A percentile compares a stretch with the other conserved stretches of the same genome.
phyloP scores from a whole-genome alignment of 2,329 filamentous ascomycete species.

The Alternaria brassicicola region DNA sequence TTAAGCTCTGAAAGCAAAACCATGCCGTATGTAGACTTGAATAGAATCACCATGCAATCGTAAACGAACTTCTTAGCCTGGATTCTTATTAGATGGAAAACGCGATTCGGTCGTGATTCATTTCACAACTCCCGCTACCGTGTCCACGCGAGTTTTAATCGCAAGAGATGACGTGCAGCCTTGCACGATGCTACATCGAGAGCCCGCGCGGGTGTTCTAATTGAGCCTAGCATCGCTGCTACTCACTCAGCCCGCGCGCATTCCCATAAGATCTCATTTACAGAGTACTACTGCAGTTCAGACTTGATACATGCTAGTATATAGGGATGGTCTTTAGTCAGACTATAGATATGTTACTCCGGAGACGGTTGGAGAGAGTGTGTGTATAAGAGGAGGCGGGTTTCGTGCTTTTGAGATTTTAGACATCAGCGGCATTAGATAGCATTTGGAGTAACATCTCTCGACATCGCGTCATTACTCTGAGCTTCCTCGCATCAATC shows the following conservation, averaged over 20 bases:
- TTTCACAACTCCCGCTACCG: not conserved
- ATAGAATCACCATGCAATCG: not conserved
- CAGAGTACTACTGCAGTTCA: not conserved
- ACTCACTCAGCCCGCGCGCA: not conserved
- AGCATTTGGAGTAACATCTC: not conserved
- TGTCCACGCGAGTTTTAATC: too few species aligned
- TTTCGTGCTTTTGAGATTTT: not conserved
- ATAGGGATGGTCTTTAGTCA: not conserved
- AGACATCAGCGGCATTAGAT: not conserved
- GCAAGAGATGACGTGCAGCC: not conserved
- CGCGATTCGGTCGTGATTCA: not conserved
- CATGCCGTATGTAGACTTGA: not conserved
- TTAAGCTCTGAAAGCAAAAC: constrained; percentile 30
- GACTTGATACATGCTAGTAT: not conserved
- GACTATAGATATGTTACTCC: not conserved
- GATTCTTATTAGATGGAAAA: not conserved
- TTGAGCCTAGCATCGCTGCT: not conserved
- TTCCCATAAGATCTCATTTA: not conserved
- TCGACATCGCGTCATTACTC: not conserved
- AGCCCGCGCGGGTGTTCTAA: not conserved
- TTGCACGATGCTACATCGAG: not conserved
- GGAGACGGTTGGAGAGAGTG: not conserved
- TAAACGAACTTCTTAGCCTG: not conserved
- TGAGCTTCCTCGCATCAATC: not conserved
- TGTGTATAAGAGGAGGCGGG: not conserved